Evolutionary conservation across 1,284 basidiomycete genomes (phyloP).

Genomic region (Microbotryum silenes-acaulis): DNA sequence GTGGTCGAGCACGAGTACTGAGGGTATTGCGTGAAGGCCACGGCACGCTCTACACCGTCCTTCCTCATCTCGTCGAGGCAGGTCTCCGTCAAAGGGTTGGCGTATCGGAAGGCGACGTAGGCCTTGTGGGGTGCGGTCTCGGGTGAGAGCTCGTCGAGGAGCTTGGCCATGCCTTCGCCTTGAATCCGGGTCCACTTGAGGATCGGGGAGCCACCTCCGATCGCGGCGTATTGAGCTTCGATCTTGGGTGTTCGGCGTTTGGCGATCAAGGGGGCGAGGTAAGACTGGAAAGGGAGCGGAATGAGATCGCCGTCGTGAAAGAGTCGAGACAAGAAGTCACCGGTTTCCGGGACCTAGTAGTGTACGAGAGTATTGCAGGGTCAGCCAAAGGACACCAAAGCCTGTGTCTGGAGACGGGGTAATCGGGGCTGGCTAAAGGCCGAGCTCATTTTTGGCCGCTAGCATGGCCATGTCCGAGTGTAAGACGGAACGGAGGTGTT

Average conservation of each 20-base stretch:
- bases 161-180: constrained; percentile 77
- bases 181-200: constrained; percentile 81
- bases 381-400: background rate
- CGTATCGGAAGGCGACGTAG: constrained; percentile 90
- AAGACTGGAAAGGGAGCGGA: constrained; percentile 82
- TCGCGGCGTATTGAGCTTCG: constrained; percentile 85
- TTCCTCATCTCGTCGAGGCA: constrained; percentile 74
- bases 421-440: background rate
- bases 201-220: constrained; percentile 98
- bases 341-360: constrained; percentile 40
- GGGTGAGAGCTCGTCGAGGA: constrained; percentile 90
- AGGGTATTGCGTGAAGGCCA: constrained; percentile 98
- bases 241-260: constrained; percentile 86
- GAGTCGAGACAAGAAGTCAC: constrained; percentile 76
- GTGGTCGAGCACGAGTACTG: constrained; percentile 99
- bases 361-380: no score
- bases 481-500: constrained; percentile 48
- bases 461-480: background rate
- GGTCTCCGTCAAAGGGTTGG: constrained; percentile 76
- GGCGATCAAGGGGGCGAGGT: constrained; percentile 83
- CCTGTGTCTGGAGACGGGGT: background rate
- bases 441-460: background rate
- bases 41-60: constrained; percentile 84
- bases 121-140: constrained; percentile 89
- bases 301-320: constrained; percentile 95